Evolutionary conservation across 148 eudicot genomes (phyloP), one percentile per base, ranked within the genome.

Genomic region (Rhododendron vialii): DNA sequence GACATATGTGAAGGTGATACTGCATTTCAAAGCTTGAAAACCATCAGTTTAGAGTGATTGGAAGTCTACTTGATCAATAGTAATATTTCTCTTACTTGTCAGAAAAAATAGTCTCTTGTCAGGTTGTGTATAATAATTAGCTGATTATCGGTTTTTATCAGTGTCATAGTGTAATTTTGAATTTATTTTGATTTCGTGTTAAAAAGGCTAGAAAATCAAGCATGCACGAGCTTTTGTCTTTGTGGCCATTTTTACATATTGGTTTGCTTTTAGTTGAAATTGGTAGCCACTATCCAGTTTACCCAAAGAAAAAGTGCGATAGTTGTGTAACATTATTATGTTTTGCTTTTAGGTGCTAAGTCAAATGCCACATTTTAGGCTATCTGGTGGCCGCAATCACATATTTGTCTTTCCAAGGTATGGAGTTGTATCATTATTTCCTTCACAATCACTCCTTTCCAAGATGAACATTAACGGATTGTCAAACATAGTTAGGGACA

Each of bases 321-420:
- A 11, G 38, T 22, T 71, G 63, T 59, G 81, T 84, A 45, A 43
- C 50, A 30, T 50, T 45, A 13, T 53, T 71, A 14, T 77, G 48
- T 78, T 88, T 83, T 91, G 84, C 89, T 91, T 92, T 87, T 92
- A 96, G 99, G 99, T 96, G 83, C 88, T 96, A 86, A 94, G 96
- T 89, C 98, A 95, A 93, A 96, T 96, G 99, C 97, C 96, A 84
- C 90, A 96, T 90, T 96, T 96, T 89, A 95, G 99, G 86, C 90
- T 93, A 87, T 94, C 99, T 43, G 98, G 96, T 86, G 99, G 99
- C 38, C 98, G 99, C 84, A 86, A 95, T 88, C 99, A 96, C 89
- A 89, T 96, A 45, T 96, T 96, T 88, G 94, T 96, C 69, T 96
- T 96, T 87, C 99, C 99, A 83, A 96, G 99, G 98, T 96, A 92